phyloP scores from a whole-genome alignment of 768 basidiomycete genomes.

The Psilocybe sp. region DNA sequence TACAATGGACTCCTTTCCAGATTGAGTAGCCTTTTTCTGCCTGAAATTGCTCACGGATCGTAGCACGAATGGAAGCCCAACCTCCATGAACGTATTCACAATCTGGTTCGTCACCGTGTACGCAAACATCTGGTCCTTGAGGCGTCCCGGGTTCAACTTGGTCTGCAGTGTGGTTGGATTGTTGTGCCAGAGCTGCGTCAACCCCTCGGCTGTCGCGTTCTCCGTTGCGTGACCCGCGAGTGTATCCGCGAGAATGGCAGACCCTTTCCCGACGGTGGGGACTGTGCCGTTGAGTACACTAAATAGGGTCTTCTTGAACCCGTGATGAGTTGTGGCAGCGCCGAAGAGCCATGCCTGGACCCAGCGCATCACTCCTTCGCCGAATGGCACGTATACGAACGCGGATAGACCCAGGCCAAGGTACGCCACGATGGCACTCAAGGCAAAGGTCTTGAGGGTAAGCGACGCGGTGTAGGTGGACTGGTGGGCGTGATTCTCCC shows the following conservation, averaged over 20 bases:
- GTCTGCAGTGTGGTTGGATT: constrained; percentile 46
- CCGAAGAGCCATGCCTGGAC: constrained; percentile 43
- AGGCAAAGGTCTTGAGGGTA: constrained; percentile 87
- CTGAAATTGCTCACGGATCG: constrained; percentile 54
- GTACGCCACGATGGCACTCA: constrained; percentile 88
- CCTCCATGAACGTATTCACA: constrained; percentile 72
- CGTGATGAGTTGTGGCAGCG: constrained; percentile 15
- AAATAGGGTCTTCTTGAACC: constrained; percentile 18
- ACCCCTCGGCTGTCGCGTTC: constrained; percentile 10
- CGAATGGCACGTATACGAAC: constrained; percentile 94
- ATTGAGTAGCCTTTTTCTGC: constrained; percentile 30
- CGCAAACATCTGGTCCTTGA: constrained; percentile 92
- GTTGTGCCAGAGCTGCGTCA: constrained; percentile 44
- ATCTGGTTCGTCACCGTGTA: constrained; percentile 88
- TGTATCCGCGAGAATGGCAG: constrained; percentile 1
- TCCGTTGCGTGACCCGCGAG: constrained; percentile 4
- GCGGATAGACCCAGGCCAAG: constrained; percentile 90
- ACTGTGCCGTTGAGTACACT: constrained; percentile 30
- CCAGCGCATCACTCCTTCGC: constrained; percentile 73
- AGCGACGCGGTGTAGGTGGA: constrained; percentile 75
- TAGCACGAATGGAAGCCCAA: constrained; percentile 77
- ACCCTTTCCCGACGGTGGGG: constrained; percentile 2
- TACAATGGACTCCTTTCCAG: constrained; percentile 7
- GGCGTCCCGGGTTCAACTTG: constrained; percentile 64
- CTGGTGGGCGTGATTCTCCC: constrained; percentile 90